Evolutionary conservation across 2,329 filamentous ascomycete species (phyloP).

Genomic region (Escovopsis weberi): DNA sequence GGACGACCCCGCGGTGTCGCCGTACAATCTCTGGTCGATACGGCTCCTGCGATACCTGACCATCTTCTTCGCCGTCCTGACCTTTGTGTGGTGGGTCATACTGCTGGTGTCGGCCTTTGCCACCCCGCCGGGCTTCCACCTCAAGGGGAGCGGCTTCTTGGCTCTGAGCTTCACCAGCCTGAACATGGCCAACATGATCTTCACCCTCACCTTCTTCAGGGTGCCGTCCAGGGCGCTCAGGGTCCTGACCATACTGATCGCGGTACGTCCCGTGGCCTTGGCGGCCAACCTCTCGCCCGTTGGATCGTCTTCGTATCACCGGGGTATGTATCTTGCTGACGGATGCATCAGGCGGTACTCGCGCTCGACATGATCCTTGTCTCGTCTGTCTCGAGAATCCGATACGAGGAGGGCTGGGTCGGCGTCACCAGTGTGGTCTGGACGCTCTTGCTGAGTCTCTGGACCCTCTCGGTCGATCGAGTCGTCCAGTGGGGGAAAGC

Average conservation of each 20-base stretch:
- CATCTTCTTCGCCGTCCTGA: slow-evolving; percentile 57
- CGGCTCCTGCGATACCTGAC: slow-evolving; percentile 67
- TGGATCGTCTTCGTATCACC: slow-evolving; percentile 38
- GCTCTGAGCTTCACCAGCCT: slow-evolving; percentile 73
- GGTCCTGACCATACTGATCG: slow-evolving; percentile 54
- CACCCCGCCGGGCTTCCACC: slow-evolving; percentile 74
- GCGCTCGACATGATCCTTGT: slow-evolving; percentile 63
- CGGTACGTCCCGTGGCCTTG: slow-evolving; percentile 17
- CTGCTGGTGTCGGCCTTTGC: slow-evolving; percentile 83
- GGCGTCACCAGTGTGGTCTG: slow-evolving; percentile 74
- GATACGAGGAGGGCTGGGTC: slow-evolving; percentile 79
- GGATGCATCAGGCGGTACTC: slow-evolving; percentile 16
- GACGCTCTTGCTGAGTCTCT: slow-evolving; percentile 66
- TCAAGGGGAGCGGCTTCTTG: slow-evolving; percentile 83
- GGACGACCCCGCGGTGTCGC: slow-evolving; percentile 48
- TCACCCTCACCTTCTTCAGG: slow-evolving; percentile 74
- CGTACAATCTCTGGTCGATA: slow-evolving; percentile 90
- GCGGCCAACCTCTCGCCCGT: no score
- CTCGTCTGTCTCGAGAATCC: slow-evolving; percentile 55
- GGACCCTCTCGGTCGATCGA: slow-evolving; percentile 65
- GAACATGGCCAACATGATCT: slow-evolving; percentile 59
- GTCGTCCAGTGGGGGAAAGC: slow-evolving; percentile 83
- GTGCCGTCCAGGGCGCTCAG: slow-evolving; percentile 69
- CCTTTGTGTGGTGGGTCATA: slow-evolving; percentile 85
- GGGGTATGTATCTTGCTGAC: slow-evolving; percentile 1